These are phyloP conservation scores for Picea glauca DNA, from an alignment of 75 land plant genomes.

Conservation along the genomic window DNA sequence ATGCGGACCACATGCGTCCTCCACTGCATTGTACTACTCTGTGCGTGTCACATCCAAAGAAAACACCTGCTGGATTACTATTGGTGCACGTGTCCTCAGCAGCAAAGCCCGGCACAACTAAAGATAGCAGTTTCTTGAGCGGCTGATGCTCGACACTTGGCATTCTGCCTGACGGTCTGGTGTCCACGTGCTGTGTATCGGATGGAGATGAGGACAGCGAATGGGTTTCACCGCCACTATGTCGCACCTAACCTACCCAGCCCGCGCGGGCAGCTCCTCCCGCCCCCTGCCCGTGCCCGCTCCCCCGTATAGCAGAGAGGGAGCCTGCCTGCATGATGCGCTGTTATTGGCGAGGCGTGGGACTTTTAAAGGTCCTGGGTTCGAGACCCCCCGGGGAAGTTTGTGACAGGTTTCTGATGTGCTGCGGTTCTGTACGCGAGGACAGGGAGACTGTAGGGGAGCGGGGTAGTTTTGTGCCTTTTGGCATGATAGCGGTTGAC, in stretches of 20 bases:
- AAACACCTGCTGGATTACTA: neutral
- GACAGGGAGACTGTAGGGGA: no score
- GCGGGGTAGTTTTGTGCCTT: no score
- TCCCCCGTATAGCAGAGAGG: neutral
- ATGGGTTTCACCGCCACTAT: conserved; percentile 7
- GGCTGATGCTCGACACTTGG: conserved; percentile 2
- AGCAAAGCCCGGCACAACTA: conserved; percentile 9
- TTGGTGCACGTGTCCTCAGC: neutral
- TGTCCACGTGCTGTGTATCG: neutral
- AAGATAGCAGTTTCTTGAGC: conserved; percentile 10
- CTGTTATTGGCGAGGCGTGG: neutral
- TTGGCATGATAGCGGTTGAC: no score
- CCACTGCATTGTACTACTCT: no score
- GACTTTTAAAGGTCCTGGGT: neutral
- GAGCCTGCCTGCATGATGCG: neutral
- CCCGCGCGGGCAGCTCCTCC: neutral
- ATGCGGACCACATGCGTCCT: no score
- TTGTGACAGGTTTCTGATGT: neutral
- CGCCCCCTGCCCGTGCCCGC: neutral
- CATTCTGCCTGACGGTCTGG: neutral
- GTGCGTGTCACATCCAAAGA: conserved; percentile 5
- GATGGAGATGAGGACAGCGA: neutral
- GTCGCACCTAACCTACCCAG: conserved; percentile 15
- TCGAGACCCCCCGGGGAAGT: neutral
- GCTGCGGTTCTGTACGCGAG: neutral